A percentile compares a stretch with the other conserved stretches of the same genome.
Conservation (phyloP, 2,329 filamentous ascomycete species). For the Fusarium sp. region DNA sequence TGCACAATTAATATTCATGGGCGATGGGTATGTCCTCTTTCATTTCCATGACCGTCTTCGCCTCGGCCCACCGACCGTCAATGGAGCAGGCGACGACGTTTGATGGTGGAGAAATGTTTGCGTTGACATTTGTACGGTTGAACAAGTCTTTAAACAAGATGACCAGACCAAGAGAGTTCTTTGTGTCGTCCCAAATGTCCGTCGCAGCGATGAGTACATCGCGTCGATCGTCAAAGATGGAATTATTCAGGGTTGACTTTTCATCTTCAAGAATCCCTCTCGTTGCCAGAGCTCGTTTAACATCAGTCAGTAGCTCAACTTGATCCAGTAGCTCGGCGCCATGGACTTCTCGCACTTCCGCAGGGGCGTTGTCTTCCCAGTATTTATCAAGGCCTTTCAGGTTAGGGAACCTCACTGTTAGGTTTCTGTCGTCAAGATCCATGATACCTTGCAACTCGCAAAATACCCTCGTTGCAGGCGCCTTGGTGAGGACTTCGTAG, state of each 20-base stretch:
- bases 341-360: no score
- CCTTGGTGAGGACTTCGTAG: neutral
- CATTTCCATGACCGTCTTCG: neutral
- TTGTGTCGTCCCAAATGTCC: neutral
- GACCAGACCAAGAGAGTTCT: neutral
- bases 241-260: neutral
- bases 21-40: neutral
- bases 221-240: slow-evolving; percentile 5
- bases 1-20: neutral
- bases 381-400: neutral
- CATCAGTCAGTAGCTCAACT: no score
- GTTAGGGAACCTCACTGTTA: slow-evolving; percentile 5
- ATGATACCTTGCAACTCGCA: neutral
- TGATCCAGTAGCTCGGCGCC: no score
- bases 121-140: neutral
- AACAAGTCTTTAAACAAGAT: neutral
- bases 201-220: neutral
- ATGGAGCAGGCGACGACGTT: neutral
- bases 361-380: neutral
- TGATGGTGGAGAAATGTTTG: neutral
- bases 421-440: neutral
- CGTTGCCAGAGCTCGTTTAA: no score
- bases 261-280: neutral
- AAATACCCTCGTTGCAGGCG: slow-evolving; percentile 3
- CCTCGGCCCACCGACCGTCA: neutral